Percentiles rank a stretch among this genome's conserved stretches.
Evolutionary conservation across 2,329 filamentous ascomycete species (phyloP).

Genomic region (Celoporthe dispersa): DNA sequence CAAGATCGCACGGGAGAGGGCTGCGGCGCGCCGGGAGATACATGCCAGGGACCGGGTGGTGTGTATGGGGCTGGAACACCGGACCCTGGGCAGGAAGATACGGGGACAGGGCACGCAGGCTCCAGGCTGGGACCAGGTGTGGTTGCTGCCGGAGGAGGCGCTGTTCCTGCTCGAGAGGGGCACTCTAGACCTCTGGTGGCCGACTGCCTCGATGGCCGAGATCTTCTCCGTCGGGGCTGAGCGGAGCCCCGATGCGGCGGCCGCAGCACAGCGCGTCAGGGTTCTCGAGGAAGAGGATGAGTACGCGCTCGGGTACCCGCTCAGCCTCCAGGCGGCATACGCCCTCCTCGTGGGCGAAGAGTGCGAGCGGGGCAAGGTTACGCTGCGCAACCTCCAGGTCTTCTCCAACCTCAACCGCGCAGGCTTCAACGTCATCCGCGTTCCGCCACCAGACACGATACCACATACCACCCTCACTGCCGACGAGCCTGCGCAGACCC

Average conservation of each 20-base stretch:
- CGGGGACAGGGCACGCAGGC: conserved; percentile 58
- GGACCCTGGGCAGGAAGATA: conserved; percentile 72
- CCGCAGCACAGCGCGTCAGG: conserved; percentile 34
- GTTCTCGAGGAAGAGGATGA: conserved; percentile 47
- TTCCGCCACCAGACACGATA: conserved; percentile 44
- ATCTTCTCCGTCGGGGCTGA: conserved; percentile 45
- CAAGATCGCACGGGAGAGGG: conserved; percentile 24
- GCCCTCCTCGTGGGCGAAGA: conserved; percentile 78
- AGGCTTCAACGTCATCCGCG: conserved; percentile 81
- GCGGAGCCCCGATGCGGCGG: conserved; percentile 22
- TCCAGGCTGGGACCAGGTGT: conserved; percentile 66
- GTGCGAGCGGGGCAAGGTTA: conserved; percentile 61
- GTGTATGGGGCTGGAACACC: conserved; percentile 70
- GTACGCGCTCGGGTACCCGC: conserved; percentile 70
- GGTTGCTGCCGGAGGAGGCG: conserved; percentile 90
- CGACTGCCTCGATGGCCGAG: conserved; percentile 56
- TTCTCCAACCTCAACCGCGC: conserved; percentile 82
- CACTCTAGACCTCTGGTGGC: conserved; percentile 86
- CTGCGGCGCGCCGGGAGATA: conserved; percentile 32
- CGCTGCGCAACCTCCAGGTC: conserved; percentile 83
- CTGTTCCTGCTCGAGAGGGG: conserved; percentile 89
- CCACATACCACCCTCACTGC: conserved; percentile 21
- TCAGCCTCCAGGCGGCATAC: conserved; percentile 92
- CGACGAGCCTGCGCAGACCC: conserved; percentile 30
- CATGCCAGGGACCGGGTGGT: conserved; percentile 59